These are phyloP conservation scores for Allium fistulosum DNA, from an alignment of 106 monocot genomes.

Conservation along the genomic window DNA sequence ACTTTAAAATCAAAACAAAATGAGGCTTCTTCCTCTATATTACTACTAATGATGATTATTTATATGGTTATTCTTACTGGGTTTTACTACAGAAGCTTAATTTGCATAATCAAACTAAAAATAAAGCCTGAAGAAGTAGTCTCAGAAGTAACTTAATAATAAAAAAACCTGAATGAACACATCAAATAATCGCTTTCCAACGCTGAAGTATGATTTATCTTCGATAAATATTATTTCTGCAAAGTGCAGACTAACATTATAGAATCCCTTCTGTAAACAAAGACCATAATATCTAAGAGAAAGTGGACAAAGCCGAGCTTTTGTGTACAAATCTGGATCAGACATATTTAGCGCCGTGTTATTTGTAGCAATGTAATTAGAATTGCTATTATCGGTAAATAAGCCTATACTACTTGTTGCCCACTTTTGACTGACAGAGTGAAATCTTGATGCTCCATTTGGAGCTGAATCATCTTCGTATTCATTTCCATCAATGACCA, in stretches of 20 bases:
- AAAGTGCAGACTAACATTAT: constrained; percentile 30
- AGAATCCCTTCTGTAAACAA: constrained; percentile 30
- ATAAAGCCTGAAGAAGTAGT: background rate
- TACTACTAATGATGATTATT: background rate
- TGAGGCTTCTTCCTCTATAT: too few relatives aligned
- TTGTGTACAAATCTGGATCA: constrained; percentile 21
- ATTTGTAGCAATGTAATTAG: constrained; percentile 19
- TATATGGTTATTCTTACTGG: background rate
- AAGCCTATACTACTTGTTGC: constrained; percentile 33
- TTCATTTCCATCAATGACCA: constrained; percentile 17
- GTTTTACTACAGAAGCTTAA: too few relatives aligned
- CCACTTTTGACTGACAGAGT: constrained; percentile 17
- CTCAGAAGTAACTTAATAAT: constrained; percentile 22
- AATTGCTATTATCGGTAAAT: background rate
- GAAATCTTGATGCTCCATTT: constrained; percentile 29
- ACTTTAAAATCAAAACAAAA: too few relatives aligned
- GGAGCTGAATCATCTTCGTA: constrained; percentile 38
- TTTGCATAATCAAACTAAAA: too few relatives aligned
- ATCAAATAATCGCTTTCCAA: constrained; percentile 37
- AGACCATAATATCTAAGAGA: constrained; percentile 44
- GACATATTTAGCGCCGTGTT: constrained; percentile 5
- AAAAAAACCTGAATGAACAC: constrained; percentile 31
- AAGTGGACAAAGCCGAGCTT: constrained; percentile 24
- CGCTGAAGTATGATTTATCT: constrained; percentile 18
- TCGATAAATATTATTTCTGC: constrained; percentile 35